These are phyloP conservation scores for Volutella citrinella DNA, from an alignment of 2,329 filamentous ascomycete species.

Conservation along the genomic window DNA sequence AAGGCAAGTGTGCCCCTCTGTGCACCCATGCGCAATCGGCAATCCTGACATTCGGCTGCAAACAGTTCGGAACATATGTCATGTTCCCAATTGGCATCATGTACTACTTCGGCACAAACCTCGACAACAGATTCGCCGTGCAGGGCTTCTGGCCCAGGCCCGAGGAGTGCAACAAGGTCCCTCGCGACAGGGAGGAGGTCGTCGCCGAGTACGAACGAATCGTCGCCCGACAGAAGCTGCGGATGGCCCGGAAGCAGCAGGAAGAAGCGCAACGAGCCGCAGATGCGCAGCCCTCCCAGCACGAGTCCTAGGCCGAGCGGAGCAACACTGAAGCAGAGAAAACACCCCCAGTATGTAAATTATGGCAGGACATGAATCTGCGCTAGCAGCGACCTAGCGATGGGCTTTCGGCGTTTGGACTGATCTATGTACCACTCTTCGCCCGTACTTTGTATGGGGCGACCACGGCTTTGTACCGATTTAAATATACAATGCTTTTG, in stretches of 20 bases:
- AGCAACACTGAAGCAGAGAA: conserved; percentile 12
- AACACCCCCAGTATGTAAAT: conserved; percentile 14
- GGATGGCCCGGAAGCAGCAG: conserved; percentile 57
- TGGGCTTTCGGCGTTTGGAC: not conserved
- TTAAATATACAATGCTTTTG: conserved; percentile 13
- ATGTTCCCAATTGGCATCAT: conserved; percentile 98
- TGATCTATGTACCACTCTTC: too few relatives aligned
- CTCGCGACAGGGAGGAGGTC: conserved; percentile 78
- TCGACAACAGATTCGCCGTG: conserved; percentile 86
- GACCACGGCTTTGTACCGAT: conserved; percentile 18
- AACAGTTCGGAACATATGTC: conserved; percentile 95
- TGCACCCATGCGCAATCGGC: too few relatives aligned
- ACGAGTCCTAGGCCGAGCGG: conserved; percentile 17
- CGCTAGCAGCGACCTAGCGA: not conserved
- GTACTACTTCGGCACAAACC: conserved; percentile 99
- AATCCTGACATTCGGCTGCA: too few relatives aligned
- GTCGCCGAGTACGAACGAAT: conserved; percentile 74
- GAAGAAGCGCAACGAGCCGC: conserved; percentile 31
- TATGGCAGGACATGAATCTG: too few relatives aligned
- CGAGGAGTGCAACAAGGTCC: conserved; percentile 72
- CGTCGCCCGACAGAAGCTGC: conserved; percentile 63
- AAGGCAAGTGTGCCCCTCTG: conserved; percentile 65
- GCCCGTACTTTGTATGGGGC: too few relatives aligned
- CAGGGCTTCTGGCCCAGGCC: conserved; percentile 91
- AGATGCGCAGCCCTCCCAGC: conserved; percentile 24